Base-by-base conservation (phyloP, 2,329 filamentous ascomycete species). In the Leptosphaerulina australis region DNA sequence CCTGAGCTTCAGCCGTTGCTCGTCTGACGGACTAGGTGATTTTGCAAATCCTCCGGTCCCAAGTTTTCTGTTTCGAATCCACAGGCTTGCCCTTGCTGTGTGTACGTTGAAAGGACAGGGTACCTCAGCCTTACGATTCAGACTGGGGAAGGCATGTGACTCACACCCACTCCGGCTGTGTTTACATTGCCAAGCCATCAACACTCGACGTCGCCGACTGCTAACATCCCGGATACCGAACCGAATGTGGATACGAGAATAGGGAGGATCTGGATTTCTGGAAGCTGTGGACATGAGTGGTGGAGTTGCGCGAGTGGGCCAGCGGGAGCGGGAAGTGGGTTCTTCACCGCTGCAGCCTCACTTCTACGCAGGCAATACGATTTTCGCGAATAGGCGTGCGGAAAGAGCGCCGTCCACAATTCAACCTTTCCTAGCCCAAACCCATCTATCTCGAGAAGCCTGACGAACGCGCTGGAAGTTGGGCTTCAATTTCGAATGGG, bases 341-440 rank as follows among this genome's bases (percentile, higher is more conserved):
- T 17, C 18, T 20, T 21, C 35, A 50, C 40, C 34, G 47, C 47
- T 35, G 22, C 47, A 39, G 47, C 47, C 47, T 50, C 47, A 50
- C 47, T 50, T 35, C 12, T 49, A n/a, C n/a, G n/a, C n/a, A n/a
- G n/a, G n/a, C n/a, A n/a, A n/a, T n/a, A n/a, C n/a, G n/a, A n/a
- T n/a, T n/a, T n/a, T 29, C 9, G 31, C 41, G 17, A 44, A 33
- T 46, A n/a, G n/a, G n/a, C n/a, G n/a, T n/a, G n/a, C n/a, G n/a
- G 31, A 21, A 26, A 12, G 25, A 28, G 9, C 25, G 25, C 25
- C 25, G n/a, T n/a, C n/a, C n/a, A n/a, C n/a, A n/a, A n/a, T n/a
- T n/a, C n/a, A n/a, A n/a, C n/a, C n/a, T n/a, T n/a, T n/a, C n/a
- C n/a, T n/a, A n/a, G n/a, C n/a, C n/a, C n/a, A n/a, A n/a, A n/a